Conservation (phyloP, 2,329 filamentous ascomycete species). For the Thelonectria olida region DNA sequence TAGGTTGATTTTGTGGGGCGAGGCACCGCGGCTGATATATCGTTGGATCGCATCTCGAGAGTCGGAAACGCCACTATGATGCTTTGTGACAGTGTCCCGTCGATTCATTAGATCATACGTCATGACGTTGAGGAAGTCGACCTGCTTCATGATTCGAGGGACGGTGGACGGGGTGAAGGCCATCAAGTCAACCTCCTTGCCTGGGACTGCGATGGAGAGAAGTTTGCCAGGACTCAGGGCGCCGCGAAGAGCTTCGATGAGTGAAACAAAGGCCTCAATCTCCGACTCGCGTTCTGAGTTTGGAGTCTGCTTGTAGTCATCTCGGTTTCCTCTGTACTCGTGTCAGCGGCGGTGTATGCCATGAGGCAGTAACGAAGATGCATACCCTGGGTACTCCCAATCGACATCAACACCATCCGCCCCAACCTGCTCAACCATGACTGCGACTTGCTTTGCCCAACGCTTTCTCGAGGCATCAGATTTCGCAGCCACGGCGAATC, state of each 20-base stretch:
- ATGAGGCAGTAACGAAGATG: too few species aligned
- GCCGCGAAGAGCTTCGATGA: constrained; percentile 66
- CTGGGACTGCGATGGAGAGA: constrained; percentile 75
- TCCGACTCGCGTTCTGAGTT: constrained; percentile 70
- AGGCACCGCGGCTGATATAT: constrained; percentile 66
- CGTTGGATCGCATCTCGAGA: constrained; percentile 64
- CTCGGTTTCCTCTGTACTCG: constrained; percentile 66
- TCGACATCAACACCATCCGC: constrained; percentile 74
- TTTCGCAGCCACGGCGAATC: constrained; percentile 67
- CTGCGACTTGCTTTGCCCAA: constrained; percentile 72
- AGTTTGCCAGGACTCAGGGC: constrained; percentile 66
- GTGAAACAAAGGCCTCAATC: constrained; percentile 68
- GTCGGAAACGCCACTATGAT: constrained; percentile 70
- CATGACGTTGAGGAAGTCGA: constrained; percentile 77
- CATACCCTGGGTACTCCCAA: constrained; percentile 69
- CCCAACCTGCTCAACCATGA: constrained; percentile 68
- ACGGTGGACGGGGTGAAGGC: constrained; percentile 69
- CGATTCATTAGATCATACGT: constrained; percentile 77
- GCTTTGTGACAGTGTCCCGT: constrained; percentile 69
- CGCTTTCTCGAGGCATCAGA: constrained; percentile 59
- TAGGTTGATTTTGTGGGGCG: constrained; percentile 64
- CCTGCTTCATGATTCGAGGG: constrained; percentile 64
- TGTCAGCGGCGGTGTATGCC: constrained; percentile 1
- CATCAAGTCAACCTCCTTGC: constrained; percentile 71
- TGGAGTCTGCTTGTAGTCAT: constrained; percentile 72